phyloP scores from a whole-genome alignment of 139 green algal species.

The Spirogloea muscicola region DNA sequence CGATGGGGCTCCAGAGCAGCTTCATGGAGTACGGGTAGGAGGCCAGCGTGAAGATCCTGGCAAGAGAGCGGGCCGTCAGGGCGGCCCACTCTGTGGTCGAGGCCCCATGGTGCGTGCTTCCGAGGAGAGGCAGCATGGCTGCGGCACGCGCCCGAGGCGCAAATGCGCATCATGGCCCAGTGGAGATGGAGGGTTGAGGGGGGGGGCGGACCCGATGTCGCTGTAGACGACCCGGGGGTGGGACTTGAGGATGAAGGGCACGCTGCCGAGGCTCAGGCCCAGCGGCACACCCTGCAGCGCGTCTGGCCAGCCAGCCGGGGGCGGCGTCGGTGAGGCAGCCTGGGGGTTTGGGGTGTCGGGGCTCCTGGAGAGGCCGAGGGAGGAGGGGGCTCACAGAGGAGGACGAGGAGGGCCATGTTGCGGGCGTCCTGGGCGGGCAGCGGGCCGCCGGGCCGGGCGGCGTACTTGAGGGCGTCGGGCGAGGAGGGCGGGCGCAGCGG shows the following conservation, averaged over 20 bases:
- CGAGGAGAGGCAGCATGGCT: not conserved
- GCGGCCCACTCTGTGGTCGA: not conserved
- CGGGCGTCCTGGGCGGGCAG: too few relatives aligned
- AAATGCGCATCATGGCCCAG: too few relatives aligned
- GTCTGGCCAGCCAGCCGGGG: not conserved
- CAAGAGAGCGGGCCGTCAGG: not conserved
- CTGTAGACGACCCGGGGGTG: conserved; percentile 21
- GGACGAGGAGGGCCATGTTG: conserved; percentile 30
- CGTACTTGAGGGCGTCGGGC: too few relatives aligned
- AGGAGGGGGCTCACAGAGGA: conserved; percentile 10
- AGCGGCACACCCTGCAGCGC: conserved; percentile 23
- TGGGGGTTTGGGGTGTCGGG: not conserved
- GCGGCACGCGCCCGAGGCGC: not conserved
- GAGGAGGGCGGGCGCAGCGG: too few relatives aligned
- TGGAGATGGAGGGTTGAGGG: too few relatives aligned
- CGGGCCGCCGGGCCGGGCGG: too few relatives aligned
- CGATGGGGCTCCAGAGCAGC: conserved; percentile 86
- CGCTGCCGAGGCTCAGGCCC: conserved; percentile 2
- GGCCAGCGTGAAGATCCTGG: conserved; percentile 74
- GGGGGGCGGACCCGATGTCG: conserved; percentile 27
- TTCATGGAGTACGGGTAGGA: conserved; percentile 91
- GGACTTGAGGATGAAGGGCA: conserved; percentile 22
- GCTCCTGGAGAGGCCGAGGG: not conserved
- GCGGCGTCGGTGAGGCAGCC: too few relatives aligned
- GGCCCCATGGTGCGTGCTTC: not conserved